phyloP scores from a whole-genome alignment of 1,284 basidiomycete genomes.

The Melampsora americana region DNA sequence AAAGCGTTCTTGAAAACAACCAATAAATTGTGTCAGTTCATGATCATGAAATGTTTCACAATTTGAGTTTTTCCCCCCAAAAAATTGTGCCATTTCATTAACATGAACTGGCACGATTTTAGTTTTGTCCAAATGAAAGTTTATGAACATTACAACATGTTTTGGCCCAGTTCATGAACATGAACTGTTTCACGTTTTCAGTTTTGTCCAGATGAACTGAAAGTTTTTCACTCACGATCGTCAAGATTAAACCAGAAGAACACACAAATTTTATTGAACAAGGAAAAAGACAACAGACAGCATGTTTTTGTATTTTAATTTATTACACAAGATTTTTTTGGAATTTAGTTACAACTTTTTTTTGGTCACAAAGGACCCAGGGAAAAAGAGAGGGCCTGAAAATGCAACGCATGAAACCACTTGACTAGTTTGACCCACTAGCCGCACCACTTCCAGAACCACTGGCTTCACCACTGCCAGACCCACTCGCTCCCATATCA shows the following conservation, averaged over 20 bases:
- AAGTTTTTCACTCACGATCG: not conserved
- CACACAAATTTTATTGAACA: not conserved
- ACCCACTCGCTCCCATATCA: not conserved
- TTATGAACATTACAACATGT: not conserved
- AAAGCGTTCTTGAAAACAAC: too few species aligned
- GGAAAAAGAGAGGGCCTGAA: not conserved
- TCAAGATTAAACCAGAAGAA: not conserved
- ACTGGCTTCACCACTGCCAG: not conserved
- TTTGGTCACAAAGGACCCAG: not conserved
- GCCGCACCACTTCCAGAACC: not conserved
- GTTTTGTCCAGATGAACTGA: too few species aligned
- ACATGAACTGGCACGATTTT: not conserved
- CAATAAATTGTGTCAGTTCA: too few species aligned
- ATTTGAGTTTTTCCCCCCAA: not conserved
- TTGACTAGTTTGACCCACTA: not conserved
- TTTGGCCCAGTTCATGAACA: not conserved
- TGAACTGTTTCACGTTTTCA: not conserved
- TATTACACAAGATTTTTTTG: constrained; percentile 8
- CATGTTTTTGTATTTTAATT: constrained; percentile 1
- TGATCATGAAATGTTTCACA: not conserved
- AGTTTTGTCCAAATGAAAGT: not conserved
- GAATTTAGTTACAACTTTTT: not conserved
- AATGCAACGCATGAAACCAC: not conserved
- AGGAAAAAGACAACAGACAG: not conserved
- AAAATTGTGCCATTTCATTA: not conserved